Evolutionary conservation across 2,329 filamentous ascomycete genomes (phyloP), one percentile per base, ranked within the genome.

Genomic region (Cercospora zeae-maydis): DNA sequence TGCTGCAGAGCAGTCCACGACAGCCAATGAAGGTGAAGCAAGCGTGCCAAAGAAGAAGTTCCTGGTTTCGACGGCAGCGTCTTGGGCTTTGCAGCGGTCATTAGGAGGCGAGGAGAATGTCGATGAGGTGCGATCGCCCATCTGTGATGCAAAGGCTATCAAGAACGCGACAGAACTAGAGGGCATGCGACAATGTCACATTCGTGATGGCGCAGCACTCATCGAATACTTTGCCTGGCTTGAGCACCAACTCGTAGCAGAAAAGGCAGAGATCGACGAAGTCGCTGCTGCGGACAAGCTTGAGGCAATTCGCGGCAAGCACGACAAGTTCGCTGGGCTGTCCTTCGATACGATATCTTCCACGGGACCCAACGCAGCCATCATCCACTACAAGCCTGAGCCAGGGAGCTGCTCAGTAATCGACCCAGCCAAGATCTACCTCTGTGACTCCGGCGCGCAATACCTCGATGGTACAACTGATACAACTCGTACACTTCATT

Each of bases 361-460:
- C 0, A 97, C 92, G 0, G 95, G 95, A 2, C 80, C 93, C 1
- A 96, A 95, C 75, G 95, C 92, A 62, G 95, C 95, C 4, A 85
- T 99, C 11, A 99, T 99, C 62, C 95, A 99, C 75, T 99, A 99
- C 81, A 90, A 89, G 69, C 93, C 95, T 0, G 91, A 96, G 73
- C 86, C 84, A 60, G 92, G 90, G 19, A 88, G 83, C 66, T 98
- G 93, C 77, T 85, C 92, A 8, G 80, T 85, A 30, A 92, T 99
- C 70, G 92, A 99, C 69, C 91, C 92, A 0, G 86, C 87, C 6
- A 87, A 88, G 13, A 86, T 99, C 63, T 99, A 99, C 73, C 86
- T 99, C 2, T 99, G 95, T 75, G 95, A 99, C 77, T 98, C 95
- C 21, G 95, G 95, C 21, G 95, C 91, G n/a, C 95, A 99, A 76